phyloP scores from a whole-genome alignment of 495 filamentous ascomycete species.

The Glonium stellatum region DNA sequence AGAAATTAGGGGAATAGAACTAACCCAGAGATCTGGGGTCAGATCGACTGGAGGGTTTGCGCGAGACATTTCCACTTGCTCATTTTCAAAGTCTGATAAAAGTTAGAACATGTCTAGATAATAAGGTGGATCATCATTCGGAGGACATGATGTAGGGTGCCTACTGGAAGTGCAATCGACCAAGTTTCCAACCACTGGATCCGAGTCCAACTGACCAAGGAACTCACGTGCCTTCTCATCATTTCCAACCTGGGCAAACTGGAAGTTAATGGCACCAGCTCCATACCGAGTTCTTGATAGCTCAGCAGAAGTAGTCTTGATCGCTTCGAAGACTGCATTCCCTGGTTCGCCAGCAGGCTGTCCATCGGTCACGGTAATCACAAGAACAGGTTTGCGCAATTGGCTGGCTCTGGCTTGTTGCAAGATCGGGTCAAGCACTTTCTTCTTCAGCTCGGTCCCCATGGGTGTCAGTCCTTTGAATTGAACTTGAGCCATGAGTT shows the following conservation, averaged over 20 bases:
- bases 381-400: conserved; percentile 57
- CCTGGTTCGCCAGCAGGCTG: conserved; percentile 52
- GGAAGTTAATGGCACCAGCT: conserved; percentile 53
- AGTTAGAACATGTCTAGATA: background rate
- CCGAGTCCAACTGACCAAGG: conserved; percentile 54
- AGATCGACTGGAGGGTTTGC: conserved; percentile 50
- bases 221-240: conserved; percentile 60
- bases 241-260: conserved; percentile 69
- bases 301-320: conserved; percentile 44
- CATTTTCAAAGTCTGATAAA: conserved; percentile 55
- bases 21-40: conserved; percentile 60
- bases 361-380: conserved; percentile 68
- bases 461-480: conserved; percentile 65
- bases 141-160: conserved; percentile 12
- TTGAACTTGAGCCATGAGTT: conserved; percentile 49
- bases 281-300: conserved; percentile 44
- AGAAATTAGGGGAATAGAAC: conserved; percentile 12
- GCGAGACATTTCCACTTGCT: conserved; percentile 57
- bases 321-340: conserved; percentile 45
- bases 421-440: conserved; percentile 57
- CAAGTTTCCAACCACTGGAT: conserved; percentile 53
- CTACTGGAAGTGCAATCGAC: conserved; percentile 71
- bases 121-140: background rate
- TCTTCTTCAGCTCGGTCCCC: conserved; percentile 53
- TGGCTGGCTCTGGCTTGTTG: conserved; percentile 42